Base-by-base conservation (phyloP, 2,329 filamentous ascomycete genomes). In the Fusarium temperatum region DNA sequence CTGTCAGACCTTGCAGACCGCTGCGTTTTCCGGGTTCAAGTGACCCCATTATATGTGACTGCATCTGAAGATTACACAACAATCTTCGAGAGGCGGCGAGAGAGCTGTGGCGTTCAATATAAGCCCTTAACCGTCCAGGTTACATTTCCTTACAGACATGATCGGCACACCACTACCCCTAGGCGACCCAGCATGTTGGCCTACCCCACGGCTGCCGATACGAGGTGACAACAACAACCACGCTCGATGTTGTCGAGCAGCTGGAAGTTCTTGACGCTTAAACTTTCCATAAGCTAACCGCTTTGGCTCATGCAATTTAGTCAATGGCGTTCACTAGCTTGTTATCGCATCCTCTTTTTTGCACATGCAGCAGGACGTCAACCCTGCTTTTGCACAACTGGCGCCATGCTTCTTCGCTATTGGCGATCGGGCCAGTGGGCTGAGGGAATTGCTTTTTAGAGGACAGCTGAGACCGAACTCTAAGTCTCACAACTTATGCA, bases 51-150 rank as follows among this genome's bases (percentile, higher is more conserved):
- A 51, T 56, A 47, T 57, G 54, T 55, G 51, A 62, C 54, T 63
- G 56, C 59, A 68, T 61, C 35, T 38, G 20, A 60, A 47, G 42
- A 65, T 68, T 74, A 68, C 72, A 69, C 59, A 58, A 45, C 50
- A 41, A 53, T 59, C 36, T 51, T 41, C 45, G 41, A 51, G 47
- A 65, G 63, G 63, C 58, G 48, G 63, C 45, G 51, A 50, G 61
- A 57, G 35, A 63, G 42, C 45, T 72, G 72, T 74, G 72, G 68
- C 72, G 68, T 30, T 74, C 67, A 45, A 65, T 57, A 69, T 63
- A 57, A 26, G 47, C 38, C 54, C 45, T 69, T 70, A 69, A 66
- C 55, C 68, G 53, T 72, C 39, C 41, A 73, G 30, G 72, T 75
- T 70, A 64, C 72, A 74, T 72, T 69, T 53, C 28, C 35, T 50